Evolutionary conservation across 1,284 basidiomycete genomes (phyloP).

Genomic region (Ustanciosporium gigantosporum): DNA sequence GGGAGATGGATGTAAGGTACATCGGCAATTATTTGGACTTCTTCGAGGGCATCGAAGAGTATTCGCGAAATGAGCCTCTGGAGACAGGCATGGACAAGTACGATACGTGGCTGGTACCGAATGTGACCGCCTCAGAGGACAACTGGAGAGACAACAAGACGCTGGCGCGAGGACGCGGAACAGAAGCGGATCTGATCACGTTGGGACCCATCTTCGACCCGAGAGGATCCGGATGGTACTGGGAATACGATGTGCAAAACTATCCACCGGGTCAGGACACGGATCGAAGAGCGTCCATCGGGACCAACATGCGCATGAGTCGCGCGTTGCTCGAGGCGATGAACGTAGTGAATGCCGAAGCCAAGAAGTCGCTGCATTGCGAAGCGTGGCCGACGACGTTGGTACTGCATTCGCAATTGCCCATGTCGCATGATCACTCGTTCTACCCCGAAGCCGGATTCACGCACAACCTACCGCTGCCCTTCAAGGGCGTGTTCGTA

Average conservation of each 20-base stretch:
- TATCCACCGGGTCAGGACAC: constrained; percentile 56
- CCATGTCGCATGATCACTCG: constrained; percentile 54
- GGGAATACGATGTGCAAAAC: constrained; percentile 61
- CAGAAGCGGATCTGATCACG: constrained; percentile 60
- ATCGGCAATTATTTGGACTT: constrained; percentile 61
- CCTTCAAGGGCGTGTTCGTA: constrained; percentile 60
- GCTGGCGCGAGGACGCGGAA: constrained; percentile 42
- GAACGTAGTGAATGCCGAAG: constrained; percentile 61
- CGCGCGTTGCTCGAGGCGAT: constrained; percentile 58
- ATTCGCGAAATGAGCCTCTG: constrained; percentile 56
- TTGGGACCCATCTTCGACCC: constrained; percentile 60
- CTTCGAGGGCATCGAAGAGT: constrained; percentile 59
- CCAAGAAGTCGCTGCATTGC: constrained; percentile 60
- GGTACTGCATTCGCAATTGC: constrained; percentile 59
- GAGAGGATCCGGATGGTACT: constrained; percentile 60
- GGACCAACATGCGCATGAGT: constrained; percentile 61
- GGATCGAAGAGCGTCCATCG: constrained; percentile 58
- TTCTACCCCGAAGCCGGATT: constrained; percentile 60
- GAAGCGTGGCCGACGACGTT: constrained; percentile 61
- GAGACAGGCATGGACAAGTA: constrained; percentile 60
- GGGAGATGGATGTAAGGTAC: constrained; percentile 61
- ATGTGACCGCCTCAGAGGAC: constrained; percentile 52
- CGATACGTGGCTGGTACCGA: constrained; percentile 58
- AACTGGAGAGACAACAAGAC: constrained; percentile 53
- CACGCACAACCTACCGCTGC: constrained; percentile 57